These are phyloP conservation scores for Aspergillus bridgeri DNA, from an alignment of 495 filamentous ascomycete species.

Conservation along the genomic window DNA sequence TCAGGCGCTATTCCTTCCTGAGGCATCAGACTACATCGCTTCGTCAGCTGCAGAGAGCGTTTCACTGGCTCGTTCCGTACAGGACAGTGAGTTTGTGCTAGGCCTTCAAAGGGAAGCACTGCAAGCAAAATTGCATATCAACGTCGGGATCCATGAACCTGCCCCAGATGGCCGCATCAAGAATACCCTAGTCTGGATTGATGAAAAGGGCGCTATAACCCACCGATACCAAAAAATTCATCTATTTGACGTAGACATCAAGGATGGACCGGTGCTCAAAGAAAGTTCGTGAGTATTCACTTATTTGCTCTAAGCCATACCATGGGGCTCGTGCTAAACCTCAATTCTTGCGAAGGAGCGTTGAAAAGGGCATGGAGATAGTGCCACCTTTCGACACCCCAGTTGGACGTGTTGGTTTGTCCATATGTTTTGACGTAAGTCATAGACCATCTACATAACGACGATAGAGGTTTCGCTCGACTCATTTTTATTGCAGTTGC, in stretches of 20 bases:
- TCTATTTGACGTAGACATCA: constrained; percentile 70
- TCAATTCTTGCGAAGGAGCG: constrained; percentile 35
- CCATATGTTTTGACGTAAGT: constrained; percentile 86
- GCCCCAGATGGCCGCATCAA: constrained; percentile 53
- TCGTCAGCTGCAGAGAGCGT: constrained; percentile 61
- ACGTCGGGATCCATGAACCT: constrained; percentile 86
- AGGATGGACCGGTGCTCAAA: constrained; percentile 57
- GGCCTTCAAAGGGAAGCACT: constrained; percentile 68
- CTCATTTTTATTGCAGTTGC: constrained; percentile 40
- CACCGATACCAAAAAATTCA: constrained; percentile 75
- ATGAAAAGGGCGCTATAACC: constrained; percentile 57
- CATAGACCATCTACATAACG: background rate
- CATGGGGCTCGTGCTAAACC: no score
- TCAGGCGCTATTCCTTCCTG: constrained; percentile 85
- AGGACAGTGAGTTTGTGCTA: constrained; percentile 60
- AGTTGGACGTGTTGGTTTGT: constrained; percentile 69
- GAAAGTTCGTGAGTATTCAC: constrained; percentile 51
- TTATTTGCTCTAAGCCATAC: constrained; percentile 7
- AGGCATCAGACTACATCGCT: constrained; percentile 87
- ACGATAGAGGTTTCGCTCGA: background rate
- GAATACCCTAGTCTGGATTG: constrained; percentile 69
- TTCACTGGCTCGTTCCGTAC: constrained; percentile 57
- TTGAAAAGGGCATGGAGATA: constrained; percentile 58
- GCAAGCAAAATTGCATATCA: constrained; percentile 61
- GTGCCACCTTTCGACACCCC: constrained; percentile 66